Conservation (phyloP, 176 grass and related monocot species). For the Eragrostis nindensis region DNA sequence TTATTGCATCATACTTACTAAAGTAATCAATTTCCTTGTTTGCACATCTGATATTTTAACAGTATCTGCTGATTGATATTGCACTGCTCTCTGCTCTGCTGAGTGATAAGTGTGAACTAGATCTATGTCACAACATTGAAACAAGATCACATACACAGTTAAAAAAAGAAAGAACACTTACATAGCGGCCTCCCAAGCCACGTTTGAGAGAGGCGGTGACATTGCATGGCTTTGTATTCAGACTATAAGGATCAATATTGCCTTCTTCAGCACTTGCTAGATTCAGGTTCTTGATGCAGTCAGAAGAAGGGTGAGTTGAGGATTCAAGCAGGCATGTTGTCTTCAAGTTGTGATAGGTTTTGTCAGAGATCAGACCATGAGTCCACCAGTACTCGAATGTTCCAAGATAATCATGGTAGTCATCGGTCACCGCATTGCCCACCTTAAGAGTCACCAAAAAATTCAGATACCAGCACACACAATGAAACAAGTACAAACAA, state of each 20-base stretch:
- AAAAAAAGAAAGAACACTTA: conserved; percentile 37
- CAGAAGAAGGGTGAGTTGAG: conserved; percentile 79
- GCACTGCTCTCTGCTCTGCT: background rate
- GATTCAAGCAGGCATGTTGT: conserved; percentile 63
- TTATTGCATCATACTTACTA: background rate
- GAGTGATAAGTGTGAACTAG: conserved; percentile 9
- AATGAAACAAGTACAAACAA: conserved; percentile 8
- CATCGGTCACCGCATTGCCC: conserved; percentile 92
- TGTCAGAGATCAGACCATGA: conserved; percentile 90
- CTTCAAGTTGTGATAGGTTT: conserved; percentile 86
- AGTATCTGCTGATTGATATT: conserved; percentile 8
- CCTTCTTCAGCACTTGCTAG: conserved; percentile 79
- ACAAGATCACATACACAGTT: background rate
- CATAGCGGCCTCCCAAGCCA: conserved; percentile 72
- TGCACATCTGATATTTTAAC: conserved; percentile 17
- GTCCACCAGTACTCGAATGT: conserved; percentile 99
- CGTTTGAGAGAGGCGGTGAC: conserved; percentile 64
- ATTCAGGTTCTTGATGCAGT: conserved; percentile 80
- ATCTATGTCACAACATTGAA: conserved; percentile 3
- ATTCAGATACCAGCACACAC: conserved; percentile 25
- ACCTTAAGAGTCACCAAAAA: conserved; percentile 54
- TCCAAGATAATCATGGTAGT: conserved; percentile 93
- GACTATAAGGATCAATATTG: conserved; percentile 92
- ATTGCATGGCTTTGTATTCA: conserved; percentile 88
- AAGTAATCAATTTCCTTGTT: background rate